Evolutionary conservation across 441 rosid genomes (phyloP), one percentile per base, ranked within the genome.

Genomic region (Omphalea diandra): DNA sequence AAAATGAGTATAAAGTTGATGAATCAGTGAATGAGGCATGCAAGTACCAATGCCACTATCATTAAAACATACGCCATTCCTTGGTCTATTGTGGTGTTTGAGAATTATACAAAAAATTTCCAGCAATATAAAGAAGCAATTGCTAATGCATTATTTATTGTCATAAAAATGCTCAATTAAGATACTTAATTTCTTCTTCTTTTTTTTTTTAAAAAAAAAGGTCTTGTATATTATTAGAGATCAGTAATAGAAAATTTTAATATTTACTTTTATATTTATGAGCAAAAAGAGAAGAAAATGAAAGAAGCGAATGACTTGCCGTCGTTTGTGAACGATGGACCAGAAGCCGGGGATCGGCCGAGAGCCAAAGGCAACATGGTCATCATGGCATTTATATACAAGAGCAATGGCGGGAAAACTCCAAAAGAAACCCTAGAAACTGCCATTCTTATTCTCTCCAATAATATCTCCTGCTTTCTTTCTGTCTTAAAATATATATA

Each of bases 51-150:
- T 18, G 93, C 90, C 74, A 86, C 81, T 75, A 89, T 73, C 96
- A 86, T 86, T 72, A 89, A 79, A 71, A 83, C 75, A 72, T 69
- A 87, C 36, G 93, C 95, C 72, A 89, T 75, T 74, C 93, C 95
- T 77, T 89, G 93, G 74, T 86, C 90, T 67, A 89, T 83, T 64
- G 89, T 53, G 31, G 83, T 83, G 32, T 92, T n/a, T n/a, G n/a
- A n/a, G n/a, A n/a, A n/a, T n/a, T n/a, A n/a, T n/a, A n/a, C n/a
- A n/a, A n/a, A n/a, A n/a, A n/a, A n/a, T n/a, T n/a, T n/a, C n/a
- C n/a, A n/a, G n/a, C n/a, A n/a, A n/a, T n/a, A n/a, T n/a, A n/a
- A n/a, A n/a, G n/a, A n/a, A n/a, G n/a, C n/a, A n/a, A n/a, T n/a
- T n/a, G n/a, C n/a, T n/a, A n/a, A n/a, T n/a, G n/a, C n/a, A n/a